Conservation (phyloP, 768 basidiomycete species). For the Macrolepiota fuliginosa region DNA sequence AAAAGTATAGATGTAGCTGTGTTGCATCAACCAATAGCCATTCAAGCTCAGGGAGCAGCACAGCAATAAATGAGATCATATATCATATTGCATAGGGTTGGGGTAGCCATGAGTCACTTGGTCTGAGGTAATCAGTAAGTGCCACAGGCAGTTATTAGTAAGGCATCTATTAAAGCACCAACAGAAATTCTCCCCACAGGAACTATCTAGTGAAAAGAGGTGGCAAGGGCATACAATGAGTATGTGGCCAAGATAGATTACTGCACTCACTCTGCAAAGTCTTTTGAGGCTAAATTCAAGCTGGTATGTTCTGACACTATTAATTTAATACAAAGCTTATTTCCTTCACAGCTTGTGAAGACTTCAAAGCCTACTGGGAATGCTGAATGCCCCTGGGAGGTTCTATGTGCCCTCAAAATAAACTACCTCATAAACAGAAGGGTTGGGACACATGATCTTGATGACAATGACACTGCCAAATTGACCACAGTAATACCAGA, state of each 20-base stretch:
- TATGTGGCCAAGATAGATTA: not conserved
- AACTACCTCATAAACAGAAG: not conserved
- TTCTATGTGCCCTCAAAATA: not conserved
- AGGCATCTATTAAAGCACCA: too few species aligned
- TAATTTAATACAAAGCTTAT: not conserved
- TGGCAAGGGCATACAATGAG: not conserved
- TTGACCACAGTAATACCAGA: too few species aligned
- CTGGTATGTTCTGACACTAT: not conserved
- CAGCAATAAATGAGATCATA: too few species aligned
- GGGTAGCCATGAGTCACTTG: too few species aligned
- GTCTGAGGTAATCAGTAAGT: too few species aligned
- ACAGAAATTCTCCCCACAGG: too few species aligned
- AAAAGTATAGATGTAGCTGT: too few species aligned
- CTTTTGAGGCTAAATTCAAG: conserved; percentile 1
- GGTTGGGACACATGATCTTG: not conserved
- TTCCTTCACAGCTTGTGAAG: not conserved
- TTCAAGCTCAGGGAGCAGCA: too few species aligned
- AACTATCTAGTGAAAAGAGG: too few species aligned
- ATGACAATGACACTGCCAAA: not conserved
- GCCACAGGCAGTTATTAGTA: too few species aligned
- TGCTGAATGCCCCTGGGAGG: not conserved
- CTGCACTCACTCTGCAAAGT: not conserved
- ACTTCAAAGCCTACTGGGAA: not conserved
- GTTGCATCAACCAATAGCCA: too few species aligned
- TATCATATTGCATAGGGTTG: too few species aligned